Evolutionary conservation across 176 grass and related monocot species (phyloP).

Genomic region (Eleusine coracana): DNA sequence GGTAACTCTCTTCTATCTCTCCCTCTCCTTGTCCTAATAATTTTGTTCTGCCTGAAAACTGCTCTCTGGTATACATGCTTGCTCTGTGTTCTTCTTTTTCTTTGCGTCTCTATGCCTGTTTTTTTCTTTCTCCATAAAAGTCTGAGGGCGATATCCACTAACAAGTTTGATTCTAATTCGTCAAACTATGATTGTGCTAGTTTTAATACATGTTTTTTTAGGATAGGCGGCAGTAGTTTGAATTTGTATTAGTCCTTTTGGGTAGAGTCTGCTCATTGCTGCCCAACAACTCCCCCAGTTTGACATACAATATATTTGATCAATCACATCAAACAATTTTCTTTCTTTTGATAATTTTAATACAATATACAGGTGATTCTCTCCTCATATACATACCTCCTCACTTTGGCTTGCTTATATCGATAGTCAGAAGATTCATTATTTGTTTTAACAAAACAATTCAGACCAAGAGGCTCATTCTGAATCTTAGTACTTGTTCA

Average conservation of each 20-base stretch:
- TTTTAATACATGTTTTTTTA: no score
- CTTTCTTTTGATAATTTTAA: not conserved
- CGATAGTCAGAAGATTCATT: no score
- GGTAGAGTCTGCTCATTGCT: no score
- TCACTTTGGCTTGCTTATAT: no score
- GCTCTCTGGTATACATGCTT: not conserved
- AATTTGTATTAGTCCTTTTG: not conserved
- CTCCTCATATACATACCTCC: no score
- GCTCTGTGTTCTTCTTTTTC: not conserved
- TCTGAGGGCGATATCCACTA: not conserved
- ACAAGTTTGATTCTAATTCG: not conserved
- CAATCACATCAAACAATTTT: not conserved
- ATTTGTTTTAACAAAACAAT: no score
- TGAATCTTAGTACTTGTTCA: not conserved
- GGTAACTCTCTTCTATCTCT: constrained; percentile 15
- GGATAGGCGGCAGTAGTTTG: not conserved
- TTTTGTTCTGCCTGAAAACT: not conserved
- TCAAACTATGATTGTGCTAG: not conserved
- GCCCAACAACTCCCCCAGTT: not conserved
- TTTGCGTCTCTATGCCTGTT: not conserved
- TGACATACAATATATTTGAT: not conserved
- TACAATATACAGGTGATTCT: no score
- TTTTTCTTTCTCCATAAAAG: not conserved
- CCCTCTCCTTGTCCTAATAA: not conserved
- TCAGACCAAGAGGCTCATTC: not conserved